A percentile compares a stretch with the other conserved stretches of the same genome.
phyloP scores from a whole-genome alignment of 306 rosid species.

The Myrica gale region DNA sequence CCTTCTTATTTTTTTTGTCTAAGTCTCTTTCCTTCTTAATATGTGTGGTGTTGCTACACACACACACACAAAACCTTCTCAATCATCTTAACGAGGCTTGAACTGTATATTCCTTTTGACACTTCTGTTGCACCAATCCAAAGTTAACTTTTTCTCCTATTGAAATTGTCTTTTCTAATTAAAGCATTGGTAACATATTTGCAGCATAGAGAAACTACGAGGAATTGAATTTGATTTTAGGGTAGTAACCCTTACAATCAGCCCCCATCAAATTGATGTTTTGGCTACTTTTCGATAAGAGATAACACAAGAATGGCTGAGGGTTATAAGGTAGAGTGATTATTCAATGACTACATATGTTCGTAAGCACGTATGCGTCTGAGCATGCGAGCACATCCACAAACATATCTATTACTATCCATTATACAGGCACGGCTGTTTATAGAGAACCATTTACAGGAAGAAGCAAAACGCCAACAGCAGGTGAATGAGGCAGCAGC shows the following conservation, averaged over 20 bases:
- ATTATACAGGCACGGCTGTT: constrained; percentile 17
- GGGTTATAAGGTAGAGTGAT: neutral
- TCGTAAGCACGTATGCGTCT: neutral
- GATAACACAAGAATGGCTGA: neutral
- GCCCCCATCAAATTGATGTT: neutral
- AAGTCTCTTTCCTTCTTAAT: constrained; percentile 13
- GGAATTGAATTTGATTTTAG: neutral
- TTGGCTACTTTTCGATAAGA: neutral
- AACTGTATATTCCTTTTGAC: neutral
- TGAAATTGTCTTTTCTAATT: neutral
- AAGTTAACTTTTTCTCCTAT: neutral
- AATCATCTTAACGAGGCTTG: constrained; percentile 3
- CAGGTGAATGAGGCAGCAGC: constrained; percentile 59
- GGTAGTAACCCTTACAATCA: neutral
- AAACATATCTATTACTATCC: neutral
- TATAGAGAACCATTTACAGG: constrained; percentile 39
- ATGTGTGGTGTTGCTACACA: constrained; percentile 21
- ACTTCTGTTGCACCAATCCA: no score
- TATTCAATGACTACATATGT: neutral
- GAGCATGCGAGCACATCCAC: neutral
- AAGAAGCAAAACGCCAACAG: constrained; percentile 58
- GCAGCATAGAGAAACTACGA: neutral
- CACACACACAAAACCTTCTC: neutral
- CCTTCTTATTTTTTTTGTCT: constrained; percentile 17
- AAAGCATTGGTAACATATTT: neutral